Evolutionary conservation across 192 early-diverging fungal species (phyloP).

Genomic region (Chytriomyces confervae): DNA sequence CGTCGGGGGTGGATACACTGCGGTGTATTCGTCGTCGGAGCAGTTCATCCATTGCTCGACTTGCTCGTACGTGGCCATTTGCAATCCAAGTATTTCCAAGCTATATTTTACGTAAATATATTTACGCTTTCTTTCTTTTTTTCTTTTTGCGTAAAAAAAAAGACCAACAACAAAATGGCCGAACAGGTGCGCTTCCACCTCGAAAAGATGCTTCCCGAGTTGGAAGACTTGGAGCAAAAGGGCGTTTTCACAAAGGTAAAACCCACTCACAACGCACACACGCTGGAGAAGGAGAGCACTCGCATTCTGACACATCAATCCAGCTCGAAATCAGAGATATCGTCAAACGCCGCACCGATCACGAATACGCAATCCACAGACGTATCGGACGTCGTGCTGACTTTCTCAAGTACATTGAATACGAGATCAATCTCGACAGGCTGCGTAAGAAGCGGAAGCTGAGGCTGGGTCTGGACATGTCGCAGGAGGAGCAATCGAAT

Average conservation of each 20-base stretch:
- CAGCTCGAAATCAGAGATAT: conserved; percentile 85
- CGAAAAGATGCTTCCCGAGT: conserved; percentile 91
- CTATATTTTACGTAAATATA: too few species aligned
- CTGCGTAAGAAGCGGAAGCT: conserved; percentile 79
- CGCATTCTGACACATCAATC: neutral
- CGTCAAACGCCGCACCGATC: conserved; percentile 84
- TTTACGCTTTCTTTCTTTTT: conserved; percentile 21
- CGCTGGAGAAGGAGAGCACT: neutral
- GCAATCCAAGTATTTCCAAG: too few species aligned
- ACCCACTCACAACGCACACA: neutral
- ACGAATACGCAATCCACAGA: conserved; percentile 86
- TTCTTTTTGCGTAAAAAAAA: neutral
- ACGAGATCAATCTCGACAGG: conserved; percentile 90
- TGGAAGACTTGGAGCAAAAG: conserved; percentile 84
- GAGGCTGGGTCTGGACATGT: conserved; percentile 60
- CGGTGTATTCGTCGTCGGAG: neutral
- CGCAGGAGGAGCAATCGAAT: conserved; percentile 18
- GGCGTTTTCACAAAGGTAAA: conserved; percentile 79
- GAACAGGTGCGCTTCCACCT: conserved; percentile 89
- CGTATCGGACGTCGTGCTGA: conserved; percentile 75
- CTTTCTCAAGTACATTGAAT: conserved; percentile 92
- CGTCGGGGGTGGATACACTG: neutral
- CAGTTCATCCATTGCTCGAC: too few species aligned
- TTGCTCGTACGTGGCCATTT: too few species aligned
- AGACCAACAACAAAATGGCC: conserved; percentile 65